phyloP scores from a whole-genome alignment of 179 eudicot species.

The Vitellaria paradoxa region DNA sequence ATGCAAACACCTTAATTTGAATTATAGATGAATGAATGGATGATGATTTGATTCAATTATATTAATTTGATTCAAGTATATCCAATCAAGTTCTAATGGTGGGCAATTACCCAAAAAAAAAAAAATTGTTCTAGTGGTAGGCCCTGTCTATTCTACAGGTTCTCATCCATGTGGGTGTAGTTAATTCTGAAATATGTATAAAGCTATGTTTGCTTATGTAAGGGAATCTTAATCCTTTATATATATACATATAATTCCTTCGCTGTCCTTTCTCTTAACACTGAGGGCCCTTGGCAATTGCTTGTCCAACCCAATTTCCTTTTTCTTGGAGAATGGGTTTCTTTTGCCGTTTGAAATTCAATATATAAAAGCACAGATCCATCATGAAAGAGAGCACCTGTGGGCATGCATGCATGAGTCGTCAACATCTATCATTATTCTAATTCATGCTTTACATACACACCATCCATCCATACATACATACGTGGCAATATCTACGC shows the following conservation, averaged over 20 bases:
- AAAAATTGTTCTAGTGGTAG: too few species aligned
- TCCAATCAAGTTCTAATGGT: neutral
- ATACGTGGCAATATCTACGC: conserved; percentile 5
- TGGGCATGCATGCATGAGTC: neutral
- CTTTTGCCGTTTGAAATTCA: neutral
- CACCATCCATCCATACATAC: conserved; percentile 9
- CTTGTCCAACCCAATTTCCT: neutral
- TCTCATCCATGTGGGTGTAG: too few species aligned
- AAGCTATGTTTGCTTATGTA: neutral
- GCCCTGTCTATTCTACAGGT: neutral
- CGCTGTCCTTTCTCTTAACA: too few species aligned
- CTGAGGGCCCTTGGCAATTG: neutral
- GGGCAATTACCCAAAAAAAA: too few species aligned
- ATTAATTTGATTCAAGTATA: too few species aligned
- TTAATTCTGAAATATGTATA: neutral
- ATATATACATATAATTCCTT: neutral
- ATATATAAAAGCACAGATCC: neutral
- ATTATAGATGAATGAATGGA: too few species aligned
- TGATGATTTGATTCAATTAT: too few species aligned
- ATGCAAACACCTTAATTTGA: too few species aligned
- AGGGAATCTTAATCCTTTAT: neutral
- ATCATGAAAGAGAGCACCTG: neutral
- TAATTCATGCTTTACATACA: conserved; percentile 3
- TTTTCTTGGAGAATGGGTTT: neutral
- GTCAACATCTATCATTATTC: neutral